Evolutionary conservation across 1,284 basidiomycete genomes (phyloP), one percentile per base, ranked within the genome.

Genomic region (Marasmius tenuissimus): DNA sequence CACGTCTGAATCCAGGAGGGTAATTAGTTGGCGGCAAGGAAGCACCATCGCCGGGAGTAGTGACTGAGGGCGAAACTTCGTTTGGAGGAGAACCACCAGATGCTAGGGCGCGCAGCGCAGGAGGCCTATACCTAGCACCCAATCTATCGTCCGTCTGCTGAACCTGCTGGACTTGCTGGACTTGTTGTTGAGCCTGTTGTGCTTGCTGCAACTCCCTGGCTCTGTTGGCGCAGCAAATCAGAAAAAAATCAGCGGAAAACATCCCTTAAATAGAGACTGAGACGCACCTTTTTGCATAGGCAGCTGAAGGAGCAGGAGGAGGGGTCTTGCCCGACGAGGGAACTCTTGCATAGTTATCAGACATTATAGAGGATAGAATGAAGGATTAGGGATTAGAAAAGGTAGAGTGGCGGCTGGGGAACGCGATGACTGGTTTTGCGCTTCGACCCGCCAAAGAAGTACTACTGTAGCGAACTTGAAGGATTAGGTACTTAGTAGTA

Each of bases 261-360:
- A 51, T 11, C 48, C 27, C 48, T 49, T 49, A 60, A 42, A 61
- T 54, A 51, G 62, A 27, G 58, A 56, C 55, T 59, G 61, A 39
- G 33, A 73, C 79, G 58, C 58, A 94, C 93, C 92, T 86, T 83
- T 93, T 93, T 50, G 92, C 92, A 76, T 83, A 94, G 37, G 91
- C 93, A 67, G 93, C 92, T 63, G 93, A 94, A 60, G 93, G 92
- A 22, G 93, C 93, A 57, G 92, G 93, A 63, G 92, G 92, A 63
- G 93, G 92, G 2, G 93, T 93, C 78, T 93, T 93, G 66, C 92
- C 92, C 72, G 89, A 89, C 62, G 79, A 74, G 67, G 90, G 82
- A 73, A 83, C 85, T 80, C 89, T 88, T 71, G 88, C 82, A 84
- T 89, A 92, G 78, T 85, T 88, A 85, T 91, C 88, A 81, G 91